Conservation (phyloP, 129 eudicot genomes). For the Gnaphalium uliginosum region DNA sequence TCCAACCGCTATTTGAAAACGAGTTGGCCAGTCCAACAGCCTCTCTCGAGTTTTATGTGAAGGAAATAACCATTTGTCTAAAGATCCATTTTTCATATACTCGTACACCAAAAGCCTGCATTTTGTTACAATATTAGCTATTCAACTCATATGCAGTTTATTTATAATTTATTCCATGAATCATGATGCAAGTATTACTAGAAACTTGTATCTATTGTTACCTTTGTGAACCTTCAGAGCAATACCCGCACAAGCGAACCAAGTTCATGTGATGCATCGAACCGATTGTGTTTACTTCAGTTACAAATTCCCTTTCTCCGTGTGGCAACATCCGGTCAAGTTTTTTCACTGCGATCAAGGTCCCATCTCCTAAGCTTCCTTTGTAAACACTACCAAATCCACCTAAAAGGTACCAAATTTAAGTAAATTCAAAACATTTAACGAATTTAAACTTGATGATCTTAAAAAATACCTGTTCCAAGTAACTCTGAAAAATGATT, state of each 20-base stretch:
- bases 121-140: not conserved
- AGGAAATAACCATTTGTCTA: conserved; percentile 90
- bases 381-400: conserved; percentile 98
- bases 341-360: conserved; percentile 80
- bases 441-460: not conserved
- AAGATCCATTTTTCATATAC: conserved; percentile 91
- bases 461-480: conserved; percentile 61
- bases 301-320: conserved; percentile 83
- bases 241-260: conserved; percentile 90
- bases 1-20: conserved; percentile 73
- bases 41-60: conserved; percentile 49
- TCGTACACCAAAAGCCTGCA: conserved; percentile 93
- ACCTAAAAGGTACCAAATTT: conserved; percentile 47
- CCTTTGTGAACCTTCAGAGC: conserved; percentile 91
- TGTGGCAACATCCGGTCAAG: conserved; percentile 86
- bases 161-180: not conserved
- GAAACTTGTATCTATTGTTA: conserved; percentile 18
- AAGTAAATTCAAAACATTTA: not conserved
- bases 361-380: conserved; percentile 80
- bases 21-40: conserved; percentile 79
- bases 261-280: conserved; percentile 98
- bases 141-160: not conserved
- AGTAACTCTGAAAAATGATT: conserved; percentile 67
- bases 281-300: conserved; percentile 90
- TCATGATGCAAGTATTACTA: not conserved